phyloP scores from a whole-genome alignment of 176 grass and related monocot genomes.

The Aegilops sharonensis region DNA sequence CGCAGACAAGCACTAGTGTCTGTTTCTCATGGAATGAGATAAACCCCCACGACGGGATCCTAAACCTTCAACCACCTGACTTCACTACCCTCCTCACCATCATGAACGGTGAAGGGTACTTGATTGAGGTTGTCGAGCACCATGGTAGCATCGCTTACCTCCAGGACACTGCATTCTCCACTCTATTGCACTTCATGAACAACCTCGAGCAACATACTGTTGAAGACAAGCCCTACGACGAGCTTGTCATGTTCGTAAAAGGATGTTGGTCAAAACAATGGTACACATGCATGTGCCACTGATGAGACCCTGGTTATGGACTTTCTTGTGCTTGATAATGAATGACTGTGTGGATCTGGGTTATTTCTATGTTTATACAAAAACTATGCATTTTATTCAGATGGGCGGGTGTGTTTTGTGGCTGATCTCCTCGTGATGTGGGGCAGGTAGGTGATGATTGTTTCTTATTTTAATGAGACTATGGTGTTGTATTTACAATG shows the following conservation, averaged over 20 bases:
- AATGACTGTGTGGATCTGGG: neutral
- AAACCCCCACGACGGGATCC: no score
- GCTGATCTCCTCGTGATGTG: neutral
- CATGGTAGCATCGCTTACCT: neutral
- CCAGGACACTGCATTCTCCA: constrained; percentile 39
- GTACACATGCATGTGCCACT: neutral
- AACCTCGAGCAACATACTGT: neutral
- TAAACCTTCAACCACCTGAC: no score
- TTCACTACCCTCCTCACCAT: no score
- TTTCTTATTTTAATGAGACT: neutral
- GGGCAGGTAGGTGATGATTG: neutral
- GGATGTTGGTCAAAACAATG: neutral
- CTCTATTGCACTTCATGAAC: constrained; percentile 42
- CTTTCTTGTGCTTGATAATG: neutral
- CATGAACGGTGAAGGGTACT: no score
- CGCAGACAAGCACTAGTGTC: no score
- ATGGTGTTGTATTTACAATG: neutral
- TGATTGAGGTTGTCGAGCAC: no score
- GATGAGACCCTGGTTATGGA: no score
- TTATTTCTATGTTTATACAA: neutral
- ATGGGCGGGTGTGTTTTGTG: neutral
- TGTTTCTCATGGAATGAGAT: no score
- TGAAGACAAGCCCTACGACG: constrained; percentile 19
- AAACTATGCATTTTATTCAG: neutral
- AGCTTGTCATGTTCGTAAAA: constrained; percentile 18